Conservation (phyloP, 1,139 yeast species). For the Saccharomyces hybrid region DNA sequence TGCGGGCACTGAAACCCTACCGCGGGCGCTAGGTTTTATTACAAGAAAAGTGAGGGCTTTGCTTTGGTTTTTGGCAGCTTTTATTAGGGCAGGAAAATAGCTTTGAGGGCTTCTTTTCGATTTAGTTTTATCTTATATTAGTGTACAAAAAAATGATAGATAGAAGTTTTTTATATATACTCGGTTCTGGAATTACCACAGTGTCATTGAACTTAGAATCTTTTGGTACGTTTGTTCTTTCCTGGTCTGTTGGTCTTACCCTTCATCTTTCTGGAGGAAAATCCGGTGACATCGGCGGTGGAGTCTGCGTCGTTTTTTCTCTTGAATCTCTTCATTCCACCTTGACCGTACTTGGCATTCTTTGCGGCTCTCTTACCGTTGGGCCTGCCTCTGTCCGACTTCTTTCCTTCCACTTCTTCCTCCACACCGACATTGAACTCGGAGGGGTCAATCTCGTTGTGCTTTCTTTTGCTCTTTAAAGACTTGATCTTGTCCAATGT, state of each 20-base stretch:
- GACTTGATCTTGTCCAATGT: slow-evolving; percentile 85
- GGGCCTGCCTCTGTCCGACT: slow-evolving; percentile 38
- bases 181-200: slow-evolving; percentile 72
- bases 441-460: slow-evolving; percentile 53
- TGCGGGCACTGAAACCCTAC: background rate
- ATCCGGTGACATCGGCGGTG: slow-evolving; percentile 62
- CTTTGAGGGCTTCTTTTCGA: background rate
- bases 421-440: slow-evolving; percentile 72
- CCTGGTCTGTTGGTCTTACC: slow-evolving; percentile 59
- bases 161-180: background rate
- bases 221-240: slow-evolving; percentile 51
- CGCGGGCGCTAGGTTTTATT: background rate
- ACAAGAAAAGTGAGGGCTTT: background rate
- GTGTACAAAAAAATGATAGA: background rate
- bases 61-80: background rate
- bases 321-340: slow-evolving; percentile 70
- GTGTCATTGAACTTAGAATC: slow-evolving; percentile 10
- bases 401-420: slow-evolving; percentile 44
- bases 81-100: background rate
- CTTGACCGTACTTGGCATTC: slow-evolving; percentile 59
- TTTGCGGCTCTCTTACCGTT: slow-evolving; percentile 61
- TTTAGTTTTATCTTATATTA: background rate
- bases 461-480: slow-evolving; percentile 78
- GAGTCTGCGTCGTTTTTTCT: slow-evolving; percentile 71
- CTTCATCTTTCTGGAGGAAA: slow-evolving; percentile 50